Base-by-base conservation (phyloP, 768 basidiomycete species). In the Suillus occidentalis region DNA sequence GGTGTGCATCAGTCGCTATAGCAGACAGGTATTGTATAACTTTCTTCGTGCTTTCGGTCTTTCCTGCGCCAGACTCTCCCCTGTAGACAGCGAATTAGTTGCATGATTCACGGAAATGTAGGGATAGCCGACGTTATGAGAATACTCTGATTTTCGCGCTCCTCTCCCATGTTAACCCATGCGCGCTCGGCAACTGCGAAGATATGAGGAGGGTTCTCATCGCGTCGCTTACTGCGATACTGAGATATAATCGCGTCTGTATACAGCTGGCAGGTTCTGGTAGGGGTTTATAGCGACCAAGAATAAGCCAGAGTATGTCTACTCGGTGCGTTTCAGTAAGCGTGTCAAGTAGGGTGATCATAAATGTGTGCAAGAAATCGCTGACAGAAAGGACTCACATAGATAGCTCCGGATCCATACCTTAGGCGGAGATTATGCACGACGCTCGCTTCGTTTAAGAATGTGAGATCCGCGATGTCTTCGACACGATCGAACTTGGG, bases 1-100 rank as follows among this genome's bases (percentile, higher is more conserved):
- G 78, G 70, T 92, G 86, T 2, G 85, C 81, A 70, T 95, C 93
- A 13, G 93, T 87, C 2, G 97, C 97, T 69, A 99, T 98, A 8
- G 97, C 94, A 1, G 97, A 97, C 49, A 99, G 87, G 78, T 99
- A 99, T 76, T 99, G 97, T 62, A 99, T 99, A 72, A 99, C 97
- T 73, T 99, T 99, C 84, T 99, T 99, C 16, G 92, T 93, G 79
- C 97, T 99, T 75, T 99, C 97, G 2, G 97, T 99, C 83, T 99
- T 99, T 52, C 97, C 97, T 4, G 97, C 97, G 42, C 97, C 97
- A 9, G 97, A 99, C 82, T 99, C 97, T 50, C 97, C 97, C 10
- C 96, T 97, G 70, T 0, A 53, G 20, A 55, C 52, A n/a, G 59
- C 40, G 8, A 36, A 50, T 73, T 12, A 71, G 68, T 65, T 42